A percentile compares a stretch with the other conserved stretches of the same genome.
These are phyloP conservation scores for Fusarium fujikuroi DNA, from an alignment of 2,329 filamentous ascomycete species.

Conservation along the genomic window DNA sequence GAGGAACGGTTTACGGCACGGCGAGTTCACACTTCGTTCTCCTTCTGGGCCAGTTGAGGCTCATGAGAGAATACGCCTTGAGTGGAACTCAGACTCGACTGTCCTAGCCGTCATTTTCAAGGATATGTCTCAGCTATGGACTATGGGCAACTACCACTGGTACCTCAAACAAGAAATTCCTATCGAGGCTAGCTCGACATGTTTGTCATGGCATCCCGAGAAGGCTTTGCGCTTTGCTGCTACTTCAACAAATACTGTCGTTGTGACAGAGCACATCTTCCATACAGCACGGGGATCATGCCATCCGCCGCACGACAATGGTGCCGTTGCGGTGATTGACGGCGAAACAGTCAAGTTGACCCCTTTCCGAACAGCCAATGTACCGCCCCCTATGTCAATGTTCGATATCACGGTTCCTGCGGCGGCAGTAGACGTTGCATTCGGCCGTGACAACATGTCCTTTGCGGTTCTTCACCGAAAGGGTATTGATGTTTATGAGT, in stretches of 20 bases:
- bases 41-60: conserved; percentile 66
- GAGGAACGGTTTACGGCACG: conserved; percentile 95
- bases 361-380: conserved; percentile 82
- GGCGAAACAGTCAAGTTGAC: conserved; percentile 84
- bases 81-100: conserved; percentile 93
- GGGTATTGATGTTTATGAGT: conserved; percentile 75
- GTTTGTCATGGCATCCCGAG: conserved; percentile 85
- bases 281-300: conserved; percentile 75
- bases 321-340: conserved; percentile 85
- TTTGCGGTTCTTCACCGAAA: conserved; percentile 78
- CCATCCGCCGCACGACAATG: conserved; percentile 77
- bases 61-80: conserved; percentile 70
- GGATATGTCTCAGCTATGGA: conserved; percentile 90
- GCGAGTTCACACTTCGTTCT: conserved; percentile 84
- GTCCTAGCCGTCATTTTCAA: conserved; percentile 84
- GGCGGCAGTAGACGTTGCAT: conserved; percentile 78
- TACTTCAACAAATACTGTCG: conserved; percentile 61
- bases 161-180: conserved; percentile 92
- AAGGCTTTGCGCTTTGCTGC: conserved; percentile 76
- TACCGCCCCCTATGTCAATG: conserved; percentile 93
- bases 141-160: conserved; percentile 97
- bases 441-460: conserved; percentile 71
- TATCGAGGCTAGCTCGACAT: conserved; percentile 49
- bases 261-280: conserved; percentile 75
- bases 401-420: conserved; percentile 74